Conservation (phyloP, 805 yeast species). For the Candida tallmaniae region DNA sequence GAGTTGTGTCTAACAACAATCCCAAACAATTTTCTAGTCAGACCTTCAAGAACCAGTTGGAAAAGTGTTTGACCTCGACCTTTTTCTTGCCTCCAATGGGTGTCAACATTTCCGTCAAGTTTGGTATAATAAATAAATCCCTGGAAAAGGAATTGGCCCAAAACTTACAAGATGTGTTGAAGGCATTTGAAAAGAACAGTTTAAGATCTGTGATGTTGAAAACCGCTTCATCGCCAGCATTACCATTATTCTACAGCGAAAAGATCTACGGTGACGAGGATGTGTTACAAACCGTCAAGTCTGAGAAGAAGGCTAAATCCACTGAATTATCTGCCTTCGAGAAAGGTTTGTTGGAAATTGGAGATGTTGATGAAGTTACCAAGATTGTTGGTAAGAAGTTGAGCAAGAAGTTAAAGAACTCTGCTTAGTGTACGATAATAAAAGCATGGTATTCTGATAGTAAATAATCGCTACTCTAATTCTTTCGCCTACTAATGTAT, state of each 20-base stretch:
- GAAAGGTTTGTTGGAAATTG: constrained; percentile 73
- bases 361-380: constrained; percentile 69
- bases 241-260: constrained; percentile 76
- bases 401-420: constrained; percentile 18
- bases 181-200: constrained; percentile 38
- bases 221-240: constrained; percentile 68
- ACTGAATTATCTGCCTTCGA: constrained; percentile 59
- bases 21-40: constrained; percentile 42
- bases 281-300: constrained; percentile 24
- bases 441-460: too few relatives aligned
- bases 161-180: constrained; percentile 55
- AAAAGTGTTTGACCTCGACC: constrained; percentile 54
- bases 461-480: too few relatives aligned
- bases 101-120: constrained; percentile 55
- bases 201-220: constrained; percentile 63
- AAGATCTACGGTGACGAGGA: constrained; percentile 49
- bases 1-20: constrained; percentile 19
- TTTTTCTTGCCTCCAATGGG: constrained; percentile 70
- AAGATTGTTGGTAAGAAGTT: constrained; percentile 57
- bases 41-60: constrained; percentile 55
- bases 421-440: too few relatives aligned
- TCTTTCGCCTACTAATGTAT: too few relatives aligned
- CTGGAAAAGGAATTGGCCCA: constrained; percentile 47
- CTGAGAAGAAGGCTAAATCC: constrained; percentile 18
- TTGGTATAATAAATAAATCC: constrained; percentile 49